Evolutionary conservation across 805 yeast genomes (phyloP).

Genomic region (Torulaspora indica): DNA sequence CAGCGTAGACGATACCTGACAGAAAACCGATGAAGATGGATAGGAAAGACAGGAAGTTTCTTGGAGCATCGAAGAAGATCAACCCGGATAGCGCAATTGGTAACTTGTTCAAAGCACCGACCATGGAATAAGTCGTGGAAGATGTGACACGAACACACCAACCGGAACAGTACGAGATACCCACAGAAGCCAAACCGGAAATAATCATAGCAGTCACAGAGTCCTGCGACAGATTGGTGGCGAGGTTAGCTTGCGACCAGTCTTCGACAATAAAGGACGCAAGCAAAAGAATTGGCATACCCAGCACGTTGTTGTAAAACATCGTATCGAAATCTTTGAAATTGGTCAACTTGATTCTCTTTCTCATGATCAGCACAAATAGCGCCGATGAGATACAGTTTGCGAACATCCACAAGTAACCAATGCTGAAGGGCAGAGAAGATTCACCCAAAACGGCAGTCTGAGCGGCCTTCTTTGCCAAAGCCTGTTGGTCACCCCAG

Average conservation of each 20-base stretch:
- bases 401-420: conserved; percentile 95
- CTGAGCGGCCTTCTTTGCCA: conserved; percentile 31
- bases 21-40: conserved; percentile 91
- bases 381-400: conserved; percentile 94
- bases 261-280: conserved; percentile 80
- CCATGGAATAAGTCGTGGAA: conserved; percentile 98
- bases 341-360: conserved; percentile 93
- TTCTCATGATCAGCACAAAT: conserved; percentile 92
- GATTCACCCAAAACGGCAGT: conserved; percentile 24
- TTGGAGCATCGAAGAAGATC: conserved; percentile 90
- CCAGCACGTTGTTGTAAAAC: conserved; percentile 93
- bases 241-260: conserved; percentile 82
- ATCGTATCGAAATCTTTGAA: conserved; percentile 97
- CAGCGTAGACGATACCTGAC: conserved; percentile 94
- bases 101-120: conserved; percentile 96
- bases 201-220: conserved; percentile 77
- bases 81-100: conserved; percentile 96
- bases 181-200: conserved; percentile 92
- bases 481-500: conserved; percentile 61
- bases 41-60: conserved; percentile 83
- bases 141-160: conserved; percentile 99
- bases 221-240: conserved; percentile 66
- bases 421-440: conserved; percentile 49
- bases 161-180: conserved; percentile 97
- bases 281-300: conserved; percentile 80